Conservation (phyloP, 139 green algal species). For the Chlorella sorokiniana region DNA sequence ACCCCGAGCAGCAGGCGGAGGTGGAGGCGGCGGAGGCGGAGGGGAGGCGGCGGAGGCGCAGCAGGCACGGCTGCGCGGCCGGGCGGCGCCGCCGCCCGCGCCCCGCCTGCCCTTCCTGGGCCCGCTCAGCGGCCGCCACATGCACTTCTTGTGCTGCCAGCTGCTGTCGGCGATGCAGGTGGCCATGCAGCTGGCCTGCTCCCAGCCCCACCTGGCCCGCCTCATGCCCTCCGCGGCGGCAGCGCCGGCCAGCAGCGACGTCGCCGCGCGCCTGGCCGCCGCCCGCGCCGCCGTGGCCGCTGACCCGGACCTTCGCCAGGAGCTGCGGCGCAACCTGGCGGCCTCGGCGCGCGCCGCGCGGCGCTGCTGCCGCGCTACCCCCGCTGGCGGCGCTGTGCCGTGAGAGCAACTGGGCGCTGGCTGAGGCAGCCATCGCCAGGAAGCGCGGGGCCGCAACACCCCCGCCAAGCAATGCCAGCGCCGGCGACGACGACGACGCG, state of each 20-base stretch:
- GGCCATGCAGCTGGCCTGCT: not conserved
- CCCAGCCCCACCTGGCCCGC: not conserved
- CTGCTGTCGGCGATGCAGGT: conserved; percentile 11
- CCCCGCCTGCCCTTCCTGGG: conserved; percentile 14
- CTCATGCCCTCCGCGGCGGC: not conserved
- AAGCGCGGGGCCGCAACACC: no score
- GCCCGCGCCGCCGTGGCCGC: not conserved
- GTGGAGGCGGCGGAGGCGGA: not conserved
- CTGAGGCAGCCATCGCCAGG: not conserved
- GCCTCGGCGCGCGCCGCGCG: not conserved
- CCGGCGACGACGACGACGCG: no score
- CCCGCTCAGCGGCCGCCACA: conserved; percentile 5
- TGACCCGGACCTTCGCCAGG: not conserved
- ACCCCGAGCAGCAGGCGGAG: not conserved
- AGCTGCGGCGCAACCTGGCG: not conserved
- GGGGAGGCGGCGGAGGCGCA: not conserved
- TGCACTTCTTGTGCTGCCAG: not conserved
- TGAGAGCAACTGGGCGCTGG: not conserved
- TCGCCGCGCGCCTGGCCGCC: not conserved
- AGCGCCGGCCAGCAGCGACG: not conserved
- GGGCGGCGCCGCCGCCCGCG: not conserved
- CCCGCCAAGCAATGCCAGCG: no score
- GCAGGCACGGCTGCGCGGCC: not conserved
- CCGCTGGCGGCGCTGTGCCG: not conserved
- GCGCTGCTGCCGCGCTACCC: not conserved